Base-by-base conservation (phyloP, 1,139 yeast species). In the Pichia norvegensis region DNA sequence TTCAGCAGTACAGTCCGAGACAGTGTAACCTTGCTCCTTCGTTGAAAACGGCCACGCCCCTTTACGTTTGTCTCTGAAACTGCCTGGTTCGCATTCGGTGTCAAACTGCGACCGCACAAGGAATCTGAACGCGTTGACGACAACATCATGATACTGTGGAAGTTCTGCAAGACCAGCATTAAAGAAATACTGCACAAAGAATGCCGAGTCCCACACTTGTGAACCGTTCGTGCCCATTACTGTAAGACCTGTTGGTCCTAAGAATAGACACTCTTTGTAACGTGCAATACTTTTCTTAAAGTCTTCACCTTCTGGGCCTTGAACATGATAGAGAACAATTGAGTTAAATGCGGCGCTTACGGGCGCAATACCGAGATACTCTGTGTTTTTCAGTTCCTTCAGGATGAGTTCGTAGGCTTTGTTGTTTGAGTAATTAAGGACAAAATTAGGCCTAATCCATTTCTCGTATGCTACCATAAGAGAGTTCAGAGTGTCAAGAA, bases 41-140 rank as follows among this genome's bases (percentile, higher is more conserved):
- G 97, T 94, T 44, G 95, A 85, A 61, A 92, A 94, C 0, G 97
- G 97, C 94, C 96, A 94, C 0, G 87, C 95, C n/a, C 98, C 99
- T 43, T 72, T 73, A 46, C 98, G 72, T 49, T 73, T 75, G 59
- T 92, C 97, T 56, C 98, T 74, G 65, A 73, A 90, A 50, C 90
- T 80, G 4, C 94, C 95, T 1, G 72, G 74, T 4, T 67, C 86
- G 60, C 95, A 81, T 36, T 90, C 86, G 4, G 80, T 80, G 43
- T 84, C 84, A 61, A 92, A 88, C 59, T 92, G 97, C 0, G 95
- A 83, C 48, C 87, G 70, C 11, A 87, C 73, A 45, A 94, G 68
- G 60, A 88, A 92, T 44, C 74, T 66, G 61, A 79, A 88, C 0
- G 88, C 85, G 22, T 70, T 69, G 29, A 73, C 70, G 21, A 92